Evolutionary conservation across 371 early-diverging fungal genomes (phyloP), one percentile per base, ranked within the genome.

Genomic region (Fennellomyces sp.): DNA sequence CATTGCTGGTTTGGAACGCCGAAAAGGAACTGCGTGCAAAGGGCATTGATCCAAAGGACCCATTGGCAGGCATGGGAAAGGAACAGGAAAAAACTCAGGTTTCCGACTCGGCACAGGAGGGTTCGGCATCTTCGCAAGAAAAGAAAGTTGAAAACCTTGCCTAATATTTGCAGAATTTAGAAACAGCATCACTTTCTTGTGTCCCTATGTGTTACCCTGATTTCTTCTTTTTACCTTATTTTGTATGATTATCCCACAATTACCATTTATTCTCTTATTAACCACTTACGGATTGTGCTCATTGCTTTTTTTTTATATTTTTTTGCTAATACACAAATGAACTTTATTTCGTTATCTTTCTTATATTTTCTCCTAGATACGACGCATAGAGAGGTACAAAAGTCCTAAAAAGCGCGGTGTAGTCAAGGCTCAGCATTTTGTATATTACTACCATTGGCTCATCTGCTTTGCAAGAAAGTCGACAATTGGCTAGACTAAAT

Each of bases 1-100:
- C 76, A 7, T 54, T 68, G 4, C 56, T 76, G n/a, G 76, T 76
- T 2, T 76, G 76, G 76, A 68, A 66, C 33, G 68, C 76, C 7
- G 73, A 70, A 61, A 70, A 66, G 42, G 73, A 73, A 35, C 38
- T 75, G 15, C 61, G 54, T 54, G 38, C 12, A 13, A 50, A 51
- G 33, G 61, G 61, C 30, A 61, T 61, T 27, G 61, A 61, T 53
- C 61, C 61, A 11, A 35, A 52, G 3, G 31, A 61, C 17, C 61
- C 61, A 15, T 31, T 61, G 19, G 52, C 58, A 15, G 5, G 10
- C 45, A 19, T 45, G 5, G 21, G 10, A 17, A 45, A n/a, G n/a
- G 23, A 5, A n/a, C n/a, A n/a, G 10, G 45, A 45, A 21, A 45
- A 45, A 45, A 12, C 21, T 0, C 21, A 45, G 12, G 45, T 45